Percentiles rank a stretch among this genome's conserved stretches.
Evolutionary conservation across 495 filamentous ascomycete species (phyloP).

Genomic region (Talaromyces proteolyticus): DNA sequence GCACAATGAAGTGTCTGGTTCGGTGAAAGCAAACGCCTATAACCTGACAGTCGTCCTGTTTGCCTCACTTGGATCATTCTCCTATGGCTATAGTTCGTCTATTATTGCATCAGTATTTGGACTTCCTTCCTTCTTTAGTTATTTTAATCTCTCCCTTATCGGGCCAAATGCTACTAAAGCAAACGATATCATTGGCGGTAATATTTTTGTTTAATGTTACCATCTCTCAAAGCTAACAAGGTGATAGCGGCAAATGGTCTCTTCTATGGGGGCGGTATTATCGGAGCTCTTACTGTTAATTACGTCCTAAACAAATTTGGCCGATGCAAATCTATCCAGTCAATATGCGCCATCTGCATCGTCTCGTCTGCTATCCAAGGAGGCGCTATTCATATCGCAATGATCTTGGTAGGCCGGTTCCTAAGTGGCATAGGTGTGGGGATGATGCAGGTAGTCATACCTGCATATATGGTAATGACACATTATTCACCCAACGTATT

Average conservation of each 20-base stretch:
- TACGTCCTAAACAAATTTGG: background rate
- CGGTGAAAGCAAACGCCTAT: background rate
- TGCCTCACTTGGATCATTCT: slow-evolving; percentile 11
- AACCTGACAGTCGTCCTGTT: slow-evolving; percentile 14
- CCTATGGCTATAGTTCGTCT: slow-evolving; percentile 14
- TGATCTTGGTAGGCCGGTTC: slow-evolving; percentile 1
- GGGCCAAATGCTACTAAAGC: background rate
- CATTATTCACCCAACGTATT: too few species aligned
- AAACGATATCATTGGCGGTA: background rate
- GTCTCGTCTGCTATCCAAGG: background rate
- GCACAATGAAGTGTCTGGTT: background rate
- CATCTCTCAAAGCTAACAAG: background rate
- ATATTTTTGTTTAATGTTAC: background rate
- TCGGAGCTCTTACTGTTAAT: background rate
- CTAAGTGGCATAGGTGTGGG: background rate
- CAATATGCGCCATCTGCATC: background rate
- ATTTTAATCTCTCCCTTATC: slow-evolving; percentile 8
- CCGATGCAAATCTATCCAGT: background rate
- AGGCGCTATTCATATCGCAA: slow-evolving; percentile 1
- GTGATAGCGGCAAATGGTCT: background rate
- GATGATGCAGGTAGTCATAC: background rate
- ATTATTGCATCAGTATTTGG: slow-evolving; percentile 12
- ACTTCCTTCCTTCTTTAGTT: slow-evolving; percentile 11
- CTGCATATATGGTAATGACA: background rate
- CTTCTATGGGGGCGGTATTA: slow-evolving; percentile 1